phyloP scores from a whole-genome alignment of 2,329 filamentous ascomycete species.

The Cercospora sp. region DNA sequence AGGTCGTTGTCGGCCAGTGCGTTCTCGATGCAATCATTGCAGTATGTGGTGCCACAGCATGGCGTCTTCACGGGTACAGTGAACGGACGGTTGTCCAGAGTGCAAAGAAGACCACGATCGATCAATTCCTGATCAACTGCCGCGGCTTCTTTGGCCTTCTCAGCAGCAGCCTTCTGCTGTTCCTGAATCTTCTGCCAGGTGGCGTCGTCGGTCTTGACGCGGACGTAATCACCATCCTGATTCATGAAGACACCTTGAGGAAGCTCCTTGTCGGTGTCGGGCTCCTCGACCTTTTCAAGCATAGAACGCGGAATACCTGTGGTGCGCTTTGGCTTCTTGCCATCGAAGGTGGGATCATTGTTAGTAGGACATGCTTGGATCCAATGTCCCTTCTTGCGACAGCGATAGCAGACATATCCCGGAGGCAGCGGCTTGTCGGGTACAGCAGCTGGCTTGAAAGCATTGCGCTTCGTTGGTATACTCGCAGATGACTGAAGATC shows the following conservation, averaged over 20 bases:
- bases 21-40: constrained; percentile 99
- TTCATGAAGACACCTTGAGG: constrained; percentile 95
- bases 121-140: constrained; percentile 82
- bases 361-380: constrained; percentile 99
- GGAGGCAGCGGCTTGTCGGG: constrained; percentile 91
- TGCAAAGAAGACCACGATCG: constrained; percentile 85
- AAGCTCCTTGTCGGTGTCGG: constrained; percentile 73
- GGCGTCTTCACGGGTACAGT: constrained; percentile 98
- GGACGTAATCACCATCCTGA: constrained; percentile 94
- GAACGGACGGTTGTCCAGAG: constrained; percentile 97
- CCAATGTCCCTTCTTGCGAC: constrained; percentile 96
- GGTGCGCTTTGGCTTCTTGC: constrained; percentile 88
- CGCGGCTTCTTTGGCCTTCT: constrained; percentile 71
- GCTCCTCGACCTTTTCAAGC: constrained; percentile 88
- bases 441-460: constrained; percentile 68
- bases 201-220: constrained; percentile 91
- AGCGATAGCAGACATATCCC: constrained; percentile 94
- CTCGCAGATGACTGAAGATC: constrained; percentile 92
- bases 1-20: constrained; percentile 98
- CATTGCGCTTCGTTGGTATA: constrained; percentile 50
- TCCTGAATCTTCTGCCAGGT: constrained; percentile 97
- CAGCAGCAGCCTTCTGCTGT: constrained; percentile 82
- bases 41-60: constrained; percentile 97
- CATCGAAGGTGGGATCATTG: constrained; percentile 93
- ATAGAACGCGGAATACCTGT: constrained; percentile 96